A percentile compares a stretch with the other conserved stretches of the same genome.
phyloP scores from a whole-genome alignment of 345 rosid species.

The Boechera divaricarpa region DNA sequence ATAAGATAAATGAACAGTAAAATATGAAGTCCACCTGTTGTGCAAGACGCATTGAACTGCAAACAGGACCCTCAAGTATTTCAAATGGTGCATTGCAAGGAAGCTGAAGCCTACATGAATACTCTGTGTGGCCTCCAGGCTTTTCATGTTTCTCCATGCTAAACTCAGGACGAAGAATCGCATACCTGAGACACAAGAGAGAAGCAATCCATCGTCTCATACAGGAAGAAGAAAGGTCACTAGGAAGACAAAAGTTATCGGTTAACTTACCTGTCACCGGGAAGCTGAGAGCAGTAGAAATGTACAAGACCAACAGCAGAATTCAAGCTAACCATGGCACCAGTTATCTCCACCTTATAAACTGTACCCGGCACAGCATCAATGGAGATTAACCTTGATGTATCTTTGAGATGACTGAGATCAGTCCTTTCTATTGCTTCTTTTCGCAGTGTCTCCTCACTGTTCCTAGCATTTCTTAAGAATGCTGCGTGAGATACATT shows the following conservation, averaged over 20 bases:
- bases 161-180: conserved; percentile 96
- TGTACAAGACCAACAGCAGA: conserved; percentile 96
- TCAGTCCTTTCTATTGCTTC: conserved; percentile 99
- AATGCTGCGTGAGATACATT: conserved; percentile 89
- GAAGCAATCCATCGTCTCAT: conserved; percentile 23
- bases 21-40: conserved; percentile 68
- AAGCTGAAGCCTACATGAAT: conserved; percentile 97
- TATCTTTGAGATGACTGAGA: conserved; percentile 90
- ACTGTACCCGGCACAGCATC: conserved; percentile 81
- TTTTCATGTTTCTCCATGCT: conserved; percentile 89
- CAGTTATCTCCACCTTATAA: conserved; percentile 94
- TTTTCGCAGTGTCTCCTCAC: conserved; percentile 95
- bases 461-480: conserved; percentile 91
- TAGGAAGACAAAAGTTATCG: neutral
- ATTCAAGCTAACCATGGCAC: conserved; percentile 96
- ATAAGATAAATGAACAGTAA: conserved; percentile 3
- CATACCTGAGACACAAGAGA: conserved; percentile 61
- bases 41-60: conserved; percentile 95
- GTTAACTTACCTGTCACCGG: conserved; percentile 80
- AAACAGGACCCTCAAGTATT: conserved; percentile 90
- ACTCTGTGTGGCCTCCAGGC: conserved; percentile 87
- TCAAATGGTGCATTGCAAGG: conserved; percentile 99
- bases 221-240: conserved; percentile 6
- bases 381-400: conserved; percentile 79
- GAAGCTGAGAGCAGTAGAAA: conserved; percentile 97